Percentiles rank a stretch among this genome's conserved stretches.
Conservation (phyloP, 257 asterid species). For the Solanum lignicaule region DNA sequence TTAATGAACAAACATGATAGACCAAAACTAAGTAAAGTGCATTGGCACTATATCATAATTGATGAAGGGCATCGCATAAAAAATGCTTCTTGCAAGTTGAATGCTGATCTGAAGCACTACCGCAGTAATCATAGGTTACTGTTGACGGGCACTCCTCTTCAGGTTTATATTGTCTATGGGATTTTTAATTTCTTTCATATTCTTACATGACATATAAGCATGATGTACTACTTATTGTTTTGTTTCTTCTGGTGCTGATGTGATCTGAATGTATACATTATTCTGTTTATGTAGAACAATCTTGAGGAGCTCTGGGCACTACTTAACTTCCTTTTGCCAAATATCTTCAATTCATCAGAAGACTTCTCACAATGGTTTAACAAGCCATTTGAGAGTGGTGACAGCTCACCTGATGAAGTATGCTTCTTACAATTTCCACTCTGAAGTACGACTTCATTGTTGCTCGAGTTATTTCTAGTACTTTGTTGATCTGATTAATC, state of each 20-base stretch:
- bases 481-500: slow-evolving; percentile 1
- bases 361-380: slow-evolving; percentile 99
- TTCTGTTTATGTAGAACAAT: slow-evolving; percentile 55
- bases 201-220: not conserved
- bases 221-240: not conserved
- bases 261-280: slow-evolving; percentile 4
- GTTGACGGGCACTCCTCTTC: slow-evolving; percentile 97
- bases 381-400: slow-evolving; percentile 96
- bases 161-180: slow-evolving; percentile 32
- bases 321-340: slow-evolving; percentile 95
- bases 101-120: slow-evolving; percentile 94
- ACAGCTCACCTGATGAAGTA: slow-evolving; percentile 83
- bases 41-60: slow-evolving; percentile 91
- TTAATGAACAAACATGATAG: slow-evolving; percentile 99
- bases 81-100: slow-evolving; percentile 99
- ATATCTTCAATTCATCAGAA: slow-evolving; percentile 92
- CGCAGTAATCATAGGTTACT: slow-evolving; percentile 92
- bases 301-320: slow-evolving; percentile 99
- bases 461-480: not conserved
- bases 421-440: slow-evolving; percentile 2
- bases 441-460: not conserved
- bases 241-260: not conserved
- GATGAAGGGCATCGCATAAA: slow-evolving; percentile 99
- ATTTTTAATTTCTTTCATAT: not conserved
- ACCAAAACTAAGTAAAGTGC: slow-evolving; percentile 88